Evolutionary conservation across 345 rosid species (phyloP).

Genomic region (Salix exigua): DNA sequence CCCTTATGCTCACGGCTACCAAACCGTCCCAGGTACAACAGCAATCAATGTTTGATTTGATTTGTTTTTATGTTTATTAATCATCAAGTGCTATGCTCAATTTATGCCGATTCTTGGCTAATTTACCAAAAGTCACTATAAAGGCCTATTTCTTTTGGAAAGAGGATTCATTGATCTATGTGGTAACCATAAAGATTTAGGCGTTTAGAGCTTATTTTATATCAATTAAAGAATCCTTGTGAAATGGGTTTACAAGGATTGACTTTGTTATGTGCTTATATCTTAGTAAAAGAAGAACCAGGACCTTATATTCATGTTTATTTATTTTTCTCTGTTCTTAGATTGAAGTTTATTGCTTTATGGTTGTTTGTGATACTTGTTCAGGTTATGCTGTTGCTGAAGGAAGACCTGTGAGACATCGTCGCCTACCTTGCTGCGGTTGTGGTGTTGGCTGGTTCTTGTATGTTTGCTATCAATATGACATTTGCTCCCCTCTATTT

Average conservation of each 20-base stretch:
- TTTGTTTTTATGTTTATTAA: not conserved
- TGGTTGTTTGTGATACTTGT: not conserved
- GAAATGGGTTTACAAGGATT: not conserved
- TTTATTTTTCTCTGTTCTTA: not conserved
- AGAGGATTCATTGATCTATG: not conserved
- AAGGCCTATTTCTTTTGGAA: not conserved
- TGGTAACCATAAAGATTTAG: not conserved
- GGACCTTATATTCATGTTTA: not conserved
- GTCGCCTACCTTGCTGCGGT: conserved; percentile 86
- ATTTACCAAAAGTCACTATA: not conserved
- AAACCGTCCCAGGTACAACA: conserved; percentile 60
- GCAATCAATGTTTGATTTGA: not conserved
- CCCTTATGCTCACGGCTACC: conserved; percentile 65
- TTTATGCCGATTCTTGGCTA: not conserved
- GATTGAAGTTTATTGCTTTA: not conserved
- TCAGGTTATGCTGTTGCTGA: conserved; percentile 80
- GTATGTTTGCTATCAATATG: conserved; percentile 40
- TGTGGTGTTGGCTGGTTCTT: conserved; percentile 81
- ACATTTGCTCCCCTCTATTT: not conserved
- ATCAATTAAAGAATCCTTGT: not conserved
- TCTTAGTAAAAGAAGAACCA: not conserved
- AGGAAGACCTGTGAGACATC: conserved; percentile 73
- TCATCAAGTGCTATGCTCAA: not conserved
- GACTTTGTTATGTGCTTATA: not conserved
- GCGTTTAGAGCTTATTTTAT: not conserved